phyloP scores from a whole-genome alignment of 2,329 filamentous ascomycete genomes.

The Talaromyces pinophilus region DNA sequence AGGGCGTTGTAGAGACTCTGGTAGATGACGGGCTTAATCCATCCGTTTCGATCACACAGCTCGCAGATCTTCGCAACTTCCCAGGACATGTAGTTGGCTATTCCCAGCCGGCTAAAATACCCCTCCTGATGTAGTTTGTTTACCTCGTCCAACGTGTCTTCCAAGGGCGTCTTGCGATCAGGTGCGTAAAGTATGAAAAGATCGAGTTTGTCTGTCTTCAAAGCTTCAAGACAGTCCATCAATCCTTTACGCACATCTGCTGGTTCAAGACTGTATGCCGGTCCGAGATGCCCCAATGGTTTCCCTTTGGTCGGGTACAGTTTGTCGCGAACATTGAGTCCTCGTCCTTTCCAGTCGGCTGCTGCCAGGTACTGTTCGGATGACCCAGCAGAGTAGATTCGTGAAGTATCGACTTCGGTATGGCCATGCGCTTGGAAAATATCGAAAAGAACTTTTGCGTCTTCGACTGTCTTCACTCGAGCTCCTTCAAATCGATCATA shows the following conservation, averaged over 20 bases:
- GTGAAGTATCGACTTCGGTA: conserved; percentile 35
- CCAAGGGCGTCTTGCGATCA: conserved; percentile 50
- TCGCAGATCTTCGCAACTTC: conserved; percentile 53
- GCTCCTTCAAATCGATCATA: conserved; percentile 29
- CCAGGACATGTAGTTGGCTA: conserved; percentile 51
- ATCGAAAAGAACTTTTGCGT: conserved; percentile 31
- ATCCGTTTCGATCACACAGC: conserved; percentile 46
- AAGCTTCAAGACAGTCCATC: conserved; percentile 39
- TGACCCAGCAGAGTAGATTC: conserved; percentile 33
- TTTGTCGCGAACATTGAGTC: conserved; percentile 49
- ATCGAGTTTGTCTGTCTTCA: conserved; percentile 46
- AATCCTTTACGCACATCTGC: conserved; percentile 40
- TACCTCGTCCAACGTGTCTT: conserved; percentile 51
- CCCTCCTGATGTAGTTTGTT: conserved; percentile 51
- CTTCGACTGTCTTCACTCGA: conserved; percentile 27
- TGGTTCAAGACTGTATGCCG: conserved; percentile 33
- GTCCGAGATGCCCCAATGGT: conserved; percentile 24
- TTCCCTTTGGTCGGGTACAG: conserved; percentile 37
- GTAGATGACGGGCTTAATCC: conserved; percentile 49
- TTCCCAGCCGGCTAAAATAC: conserved; percentile 48
- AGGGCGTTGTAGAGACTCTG: conserved; percentile 50
- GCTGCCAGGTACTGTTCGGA: conserved; percentile 46
- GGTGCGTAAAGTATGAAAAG: conserved; percentile 56
- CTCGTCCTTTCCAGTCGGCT: conserved; percentile 42
- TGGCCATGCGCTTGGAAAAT: conserved; percentile 35